Evolutionary conservation across 169 alveolate genomes (phyloP).

Genomic region (Cryptosporidium sp.): DNA sequence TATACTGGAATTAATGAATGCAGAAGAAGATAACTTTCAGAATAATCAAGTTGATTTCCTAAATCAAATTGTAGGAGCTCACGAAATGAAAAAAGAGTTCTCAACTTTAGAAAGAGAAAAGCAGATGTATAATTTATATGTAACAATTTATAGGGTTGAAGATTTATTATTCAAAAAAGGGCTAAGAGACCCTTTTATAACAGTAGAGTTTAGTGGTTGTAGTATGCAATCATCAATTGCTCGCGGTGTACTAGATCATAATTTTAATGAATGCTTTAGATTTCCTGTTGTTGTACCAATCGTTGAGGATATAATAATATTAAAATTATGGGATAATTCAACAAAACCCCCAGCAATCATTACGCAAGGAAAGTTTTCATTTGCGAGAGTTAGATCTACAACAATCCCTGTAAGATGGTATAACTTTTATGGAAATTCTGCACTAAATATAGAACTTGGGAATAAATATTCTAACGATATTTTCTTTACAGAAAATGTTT

Average conservation of each 20-base stretch:
- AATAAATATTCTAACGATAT: slow-evolving; percentile 68
- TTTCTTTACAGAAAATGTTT: slow-evolving; percentile 32
- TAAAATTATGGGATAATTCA: slow-evolving; percentile 89
- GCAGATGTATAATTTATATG: slow-evolving; percentile 85
- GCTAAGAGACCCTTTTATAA: slow-evolving; percentile 85
- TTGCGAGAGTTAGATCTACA: slow-evolving; percentile 82
- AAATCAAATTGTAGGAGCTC: slow-evolving; percentile 48
- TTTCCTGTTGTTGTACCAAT: slow-evolving; percentile 91
- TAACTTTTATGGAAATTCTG: slow-evolving; percentile 88
- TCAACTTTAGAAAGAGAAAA: slow-evolving; percentile 44
- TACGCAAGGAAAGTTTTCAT: slow-evolving; percentile 83
- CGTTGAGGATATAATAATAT: slow-evolving; percentile 88
- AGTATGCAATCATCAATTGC: slow-evolving; percentile 84
- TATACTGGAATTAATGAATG: slow-evolving; percentile 39
- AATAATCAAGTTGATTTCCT: slow-evolving; percentile 55
- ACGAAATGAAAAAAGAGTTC: neutral
- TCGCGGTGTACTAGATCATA: slow-evolving; percentile 82
- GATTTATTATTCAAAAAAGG: slow-evolving; percentile 84
- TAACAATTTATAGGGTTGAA: slow-evolving; percentile 87
- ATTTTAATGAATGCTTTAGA: slow-evolving; percentile 91
- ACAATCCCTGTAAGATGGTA: slow-evolving; percentile 87
- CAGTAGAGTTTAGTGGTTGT: slow-evolving; percentile 91
- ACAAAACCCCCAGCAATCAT: slow-evolving; percentile 76
- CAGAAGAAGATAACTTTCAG: slow-evolving; percentile 62
- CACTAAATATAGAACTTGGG: slow-evolving; percentile 78